These are phyloP conservation scores for Cadophora sp. DNA, from an alignment of 2,329 filamentous ascomycete genomes.

Conservation along the genomic window DNA sequence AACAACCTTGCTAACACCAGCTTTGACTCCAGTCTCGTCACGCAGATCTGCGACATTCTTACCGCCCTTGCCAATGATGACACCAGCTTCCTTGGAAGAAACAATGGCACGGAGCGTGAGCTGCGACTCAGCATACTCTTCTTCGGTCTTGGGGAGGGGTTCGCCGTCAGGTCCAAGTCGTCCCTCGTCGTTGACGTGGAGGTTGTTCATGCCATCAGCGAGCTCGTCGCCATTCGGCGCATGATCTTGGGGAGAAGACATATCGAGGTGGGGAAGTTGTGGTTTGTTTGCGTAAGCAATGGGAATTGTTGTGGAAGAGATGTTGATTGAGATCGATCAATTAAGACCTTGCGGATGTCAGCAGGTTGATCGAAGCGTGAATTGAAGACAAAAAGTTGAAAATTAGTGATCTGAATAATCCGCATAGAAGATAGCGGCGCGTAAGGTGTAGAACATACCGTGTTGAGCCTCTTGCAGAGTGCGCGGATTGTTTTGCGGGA, in stretches of 20 bases:
- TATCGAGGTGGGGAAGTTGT: slow-evolving; percentile 27
- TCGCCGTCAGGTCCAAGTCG: slow-evolving; percentile 76
- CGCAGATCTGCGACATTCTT: slow-evolving; percentile 98
- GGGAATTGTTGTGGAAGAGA: slow-evolving; percentile 7
- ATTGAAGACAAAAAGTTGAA: neutral
- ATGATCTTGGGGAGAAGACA: slow-evolving; percentile 44
- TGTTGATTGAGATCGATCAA: slow-evolving; percentile 14
- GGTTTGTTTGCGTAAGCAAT: slow-evolving; percentile 11
- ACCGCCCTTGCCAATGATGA: slow-evolving; percentile 98
- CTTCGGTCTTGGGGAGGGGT: slow-evolving; percentile 86
- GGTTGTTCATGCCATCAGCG: slow-evolving; percentile 66
- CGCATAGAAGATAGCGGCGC: slow-evolving; percentile 24
- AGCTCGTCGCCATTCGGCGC: slow-evolving; percentile 55
- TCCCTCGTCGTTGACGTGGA: slow-evolving; percentile 69
- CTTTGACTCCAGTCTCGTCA: slow-evolving; percentile 97
- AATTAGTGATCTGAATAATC: neutral
- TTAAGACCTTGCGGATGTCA: slow-evolving; percentile 5
- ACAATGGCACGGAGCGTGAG: slow-evolving; percentile 97
- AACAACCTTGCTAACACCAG: slow-evolving; percentile 98
- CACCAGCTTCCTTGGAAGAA: slow-evolving; percentile 97
- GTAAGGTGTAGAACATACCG: slow-evolving; percentile 4
- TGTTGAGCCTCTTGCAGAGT: slow-evolving; percentile 6
- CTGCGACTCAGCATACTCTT: slow-evolving; percentile 93
- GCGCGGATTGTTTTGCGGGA: slow-evolving; percentile 13
- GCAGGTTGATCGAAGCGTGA: neutral